Conservation (phyloP, 192 early-diverging fungal genomes). For the Dimargaris xerosporica region DNA sequence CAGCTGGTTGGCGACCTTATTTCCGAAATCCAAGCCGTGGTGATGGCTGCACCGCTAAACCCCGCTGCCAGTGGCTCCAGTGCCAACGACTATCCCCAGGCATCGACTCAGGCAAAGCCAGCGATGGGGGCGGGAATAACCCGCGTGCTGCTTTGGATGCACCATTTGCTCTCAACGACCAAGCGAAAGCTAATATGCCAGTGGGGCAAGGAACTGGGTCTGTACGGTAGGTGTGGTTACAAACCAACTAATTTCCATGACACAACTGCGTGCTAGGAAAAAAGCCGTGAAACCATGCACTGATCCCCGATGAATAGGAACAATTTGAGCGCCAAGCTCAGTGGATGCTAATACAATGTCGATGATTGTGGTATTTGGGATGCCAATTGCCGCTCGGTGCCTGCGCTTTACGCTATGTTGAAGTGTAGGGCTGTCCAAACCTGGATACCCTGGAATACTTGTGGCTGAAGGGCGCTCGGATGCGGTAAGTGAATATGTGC, state of each 20-base stretch:
- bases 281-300: background rate
- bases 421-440: background rate
- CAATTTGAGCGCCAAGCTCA: background rate
- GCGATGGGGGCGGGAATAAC: background rate
- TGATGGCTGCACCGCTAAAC: background rate
- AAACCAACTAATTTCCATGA: background rate
- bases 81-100: background rate
- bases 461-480: background rate
- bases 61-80: background rate
- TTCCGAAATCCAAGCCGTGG: background rate
- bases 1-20: background rate
- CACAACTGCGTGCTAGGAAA: background rate
- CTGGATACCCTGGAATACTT: background rate
- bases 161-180: conserved; percentile 3
- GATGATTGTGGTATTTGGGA: too few species aligned
- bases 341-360: background rate
- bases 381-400: too few species aligned
- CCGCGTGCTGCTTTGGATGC: background rate
- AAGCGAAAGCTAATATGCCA: conserved; percentile 3
- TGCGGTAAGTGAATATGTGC: background rate
- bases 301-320: background rate
- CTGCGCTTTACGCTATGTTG: too few species aligned
- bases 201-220: background rate
- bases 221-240: background rate
- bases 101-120: background rate